Percentiles rank a stretch among this genome's conserved stretches.
These are phyloP conservation scores for Calendula officinalis DNA, from an alignment of 129 eudicot species.

Conservation along the genomic window DNA sequence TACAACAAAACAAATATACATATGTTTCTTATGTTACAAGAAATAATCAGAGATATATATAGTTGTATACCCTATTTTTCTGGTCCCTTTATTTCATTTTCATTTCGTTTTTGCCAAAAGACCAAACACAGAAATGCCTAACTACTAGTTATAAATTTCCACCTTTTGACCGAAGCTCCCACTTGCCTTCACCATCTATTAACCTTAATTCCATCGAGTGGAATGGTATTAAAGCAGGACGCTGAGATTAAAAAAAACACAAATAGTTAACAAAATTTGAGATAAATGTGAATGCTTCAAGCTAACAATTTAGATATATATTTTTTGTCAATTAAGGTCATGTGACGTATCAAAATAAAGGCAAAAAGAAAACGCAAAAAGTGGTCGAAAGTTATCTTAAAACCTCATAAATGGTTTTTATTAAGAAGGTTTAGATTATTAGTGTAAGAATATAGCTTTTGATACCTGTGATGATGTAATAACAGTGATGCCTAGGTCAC, in stretches of 20 bases:
- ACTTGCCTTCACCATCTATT: slow-evolving; percentile 92
- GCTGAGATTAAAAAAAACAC: slow-evolving; percentile 45
- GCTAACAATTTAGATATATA: too few relatives aligned
- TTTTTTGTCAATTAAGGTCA: too few relatives aligned
- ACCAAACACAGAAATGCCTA: slow-evolving; percentile 13
- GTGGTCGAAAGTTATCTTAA: too few relatives aligned
- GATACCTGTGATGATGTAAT: slow-evolving; percentile 90
- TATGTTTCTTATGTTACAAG: slow-evolving; percentile 37
- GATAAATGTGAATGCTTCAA: background rate
- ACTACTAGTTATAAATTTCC: background rate
- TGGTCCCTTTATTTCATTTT: slow-evolving; percentile 22
- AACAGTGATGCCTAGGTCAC: slow-evolving; percentile 74
- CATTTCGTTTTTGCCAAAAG: slow-evolving; percentile 13
- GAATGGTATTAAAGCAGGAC: slow-evolving; percentile 95
- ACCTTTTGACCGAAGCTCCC: slow-evolving; percentile 77
- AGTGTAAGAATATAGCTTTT: background rate
- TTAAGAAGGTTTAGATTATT: too few relatives aligned
- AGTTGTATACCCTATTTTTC: slow-evolving; percentile 24
- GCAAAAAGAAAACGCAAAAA: too few relatives aligned
- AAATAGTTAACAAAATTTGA: background rate
- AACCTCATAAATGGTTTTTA: too few relatives aligned
- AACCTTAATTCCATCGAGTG: slow-evolving; percentile 74
- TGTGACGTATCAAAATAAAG: too few relatives aligned
- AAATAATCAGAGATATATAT: slow-evolving; percentile 31
- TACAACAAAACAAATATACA: slow-evolving; percentile 36